Conservation (phyloP, 352 stramenopile species). For the Pythium vanterpoolii region DNA sequence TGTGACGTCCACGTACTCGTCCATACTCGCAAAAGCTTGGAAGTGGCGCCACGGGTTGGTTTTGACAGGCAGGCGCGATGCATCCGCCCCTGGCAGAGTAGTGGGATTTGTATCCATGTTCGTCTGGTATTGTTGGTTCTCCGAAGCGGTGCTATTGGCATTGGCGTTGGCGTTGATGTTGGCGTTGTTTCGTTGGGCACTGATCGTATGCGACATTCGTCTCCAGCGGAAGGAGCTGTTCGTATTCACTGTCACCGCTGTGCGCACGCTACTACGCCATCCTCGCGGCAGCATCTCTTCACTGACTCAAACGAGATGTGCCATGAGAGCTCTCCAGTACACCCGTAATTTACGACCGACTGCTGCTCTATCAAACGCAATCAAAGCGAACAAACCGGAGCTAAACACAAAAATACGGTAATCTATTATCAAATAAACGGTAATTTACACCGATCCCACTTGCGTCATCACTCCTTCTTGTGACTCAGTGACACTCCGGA, state of each 20-base stretch:
- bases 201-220: not conserved
- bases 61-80: not conserved
- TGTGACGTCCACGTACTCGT: conserved; percentile 67
- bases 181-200: not conserved
- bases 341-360: not conserved
- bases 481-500: no score
- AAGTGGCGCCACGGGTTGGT: conserved; percentile 52
- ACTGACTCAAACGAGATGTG: no score
- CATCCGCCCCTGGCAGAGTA: no score
- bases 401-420: not conserved
- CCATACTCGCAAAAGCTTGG: conserved; percentile 56
- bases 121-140: not conserved
- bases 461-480: conserved; percentile 3
- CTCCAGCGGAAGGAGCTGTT: not conserved
- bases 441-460: conserved; percentile 4
- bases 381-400: not conserved
- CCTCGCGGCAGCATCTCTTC: not conserved
- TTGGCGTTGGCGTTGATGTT: not conserved
- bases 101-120: no score
- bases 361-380: no score
- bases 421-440: not conserved
- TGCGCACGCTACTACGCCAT: not conserved
- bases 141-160: not conserved
- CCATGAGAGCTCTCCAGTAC: no score
- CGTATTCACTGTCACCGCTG: not conserved